These are phyloP conservation scores for Ormosia emarginata DNA, from an alignment of 306 rosid genomes.

Conservation along the genomic window DNA sequence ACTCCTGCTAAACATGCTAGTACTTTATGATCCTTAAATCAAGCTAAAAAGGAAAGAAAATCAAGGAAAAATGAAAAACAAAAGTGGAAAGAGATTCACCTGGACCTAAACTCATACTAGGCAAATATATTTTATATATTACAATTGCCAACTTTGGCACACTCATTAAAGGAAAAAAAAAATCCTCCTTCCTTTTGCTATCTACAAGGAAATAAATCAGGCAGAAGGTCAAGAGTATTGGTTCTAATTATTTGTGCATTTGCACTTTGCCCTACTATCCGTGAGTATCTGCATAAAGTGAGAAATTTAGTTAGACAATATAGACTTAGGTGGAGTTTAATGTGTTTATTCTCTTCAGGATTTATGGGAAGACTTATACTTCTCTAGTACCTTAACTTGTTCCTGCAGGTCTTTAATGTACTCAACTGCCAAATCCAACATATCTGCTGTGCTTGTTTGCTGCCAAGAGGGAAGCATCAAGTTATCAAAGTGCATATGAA, in stretches of 20 bases:
- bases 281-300: constrained; percentile 57
- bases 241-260: constrained; percentile 51
- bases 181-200: constrained; percentile 21
- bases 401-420: constrained; percentile 75
- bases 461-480: constrained; percentile 26
- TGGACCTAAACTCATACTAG: background rate
- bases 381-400: constrained; percentile 63
- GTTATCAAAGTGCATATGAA: constrained; percentile 3
- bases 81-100: background rate
- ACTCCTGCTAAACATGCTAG: background rate
- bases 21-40: background rate
- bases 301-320: constrained; percentile 13
- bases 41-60: background rate
- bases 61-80: background rate
- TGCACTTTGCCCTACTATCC: constrained; percentile 61
- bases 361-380: background rate
- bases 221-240: constrained; percentile 26
- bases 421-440: constrained; percentile 73
- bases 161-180: background rate
- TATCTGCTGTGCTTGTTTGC: constrained; percentile 90
- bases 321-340: constrained; percentile 5
- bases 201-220: constrained; percentile 34
- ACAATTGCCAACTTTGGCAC: constrained; percentile 23
- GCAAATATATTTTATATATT: constrained; percentile 19
- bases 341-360: background rate